These are phyloP conservation scores for Ustulina deusta DNA, from an alignment of 2,329 filamentous ascomycete species.

Conservation along the genomic window DNA sequence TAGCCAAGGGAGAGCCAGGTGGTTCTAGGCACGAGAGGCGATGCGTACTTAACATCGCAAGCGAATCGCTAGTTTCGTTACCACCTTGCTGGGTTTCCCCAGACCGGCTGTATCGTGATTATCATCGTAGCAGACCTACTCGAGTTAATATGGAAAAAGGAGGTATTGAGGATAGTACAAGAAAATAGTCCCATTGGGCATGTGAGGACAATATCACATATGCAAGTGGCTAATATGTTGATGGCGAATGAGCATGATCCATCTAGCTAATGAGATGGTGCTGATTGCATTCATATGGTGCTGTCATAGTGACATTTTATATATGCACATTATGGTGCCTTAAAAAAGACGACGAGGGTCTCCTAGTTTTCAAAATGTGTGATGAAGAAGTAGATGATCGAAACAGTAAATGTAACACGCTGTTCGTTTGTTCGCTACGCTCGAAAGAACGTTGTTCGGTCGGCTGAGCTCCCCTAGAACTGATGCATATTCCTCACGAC, in stretches of 20 bases:
- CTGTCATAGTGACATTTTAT: constrained; percentile 37
- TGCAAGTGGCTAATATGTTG: constrained; percentile 16
- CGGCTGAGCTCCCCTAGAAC: constrained; percentile 50
- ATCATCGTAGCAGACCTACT: constrained; percentile 1
- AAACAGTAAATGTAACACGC: constrained; percentile 35
- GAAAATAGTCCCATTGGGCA: constrained; percentile 14
- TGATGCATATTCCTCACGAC: constrained; percentile 32
- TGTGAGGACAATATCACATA: constrained; percentile 20
- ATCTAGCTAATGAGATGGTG: constrained; percentile 46
- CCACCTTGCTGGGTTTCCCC: constrained; percentile 28
- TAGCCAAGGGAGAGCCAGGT: constrained; percentile 40
- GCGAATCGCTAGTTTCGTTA: constrained; percentile 23
- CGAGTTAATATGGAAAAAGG: constrained; percentile 26
- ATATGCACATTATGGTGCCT: constrained; percentile 33
- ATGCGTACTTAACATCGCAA: constrained; percentile 17
- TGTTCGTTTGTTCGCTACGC: constrained; percentile 43
- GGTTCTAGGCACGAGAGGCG: constrained; percentile 36
- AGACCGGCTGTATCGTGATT: constrained; percentile 13
- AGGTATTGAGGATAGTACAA: not conserved
- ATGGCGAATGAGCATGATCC: constrained; percentile 49
- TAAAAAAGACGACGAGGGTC: constrained; percentile 36
- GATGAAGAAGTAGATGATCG: constrained; percentile 45
- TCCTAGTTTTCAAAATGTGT: constrained; percentile 30
- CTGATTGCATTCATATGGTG: constrained; percentile 48
- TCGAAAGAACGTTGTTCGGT: constrained; percentile 52